A percentile compares a stretch with the other conserved stretches of the same genome.
These are phyloP conservation scores for Ananas comosus DNA, from an alignment of 176 grass and related monocot genomes.

Conservation along the genomic window DNA sequence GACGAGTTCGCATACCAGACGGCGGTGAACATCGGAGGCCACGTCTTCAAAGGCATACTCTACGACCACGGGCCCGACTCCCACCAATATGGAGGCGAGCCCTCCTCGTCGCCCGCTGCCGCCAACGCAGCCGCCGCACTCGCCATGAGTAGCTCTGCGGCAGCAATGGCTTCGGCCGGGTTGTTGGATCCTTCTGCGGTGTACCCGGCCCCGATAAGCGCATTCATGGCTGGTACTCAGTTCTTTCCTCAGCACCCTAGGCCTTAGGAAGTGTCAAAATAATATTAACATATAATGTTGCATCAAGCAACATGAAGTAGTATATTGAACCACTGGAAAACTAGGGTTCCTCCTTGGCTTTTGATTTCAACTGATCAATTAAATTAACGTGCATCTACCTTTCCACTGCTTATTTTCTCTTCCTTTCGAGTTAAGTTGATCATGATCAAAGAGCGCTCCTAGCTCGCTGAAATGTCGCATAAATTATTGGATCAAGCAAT, in stretches of 20 bases:
- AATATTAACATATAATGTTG: too few species aligned
- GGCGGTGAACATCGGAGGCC: conserved; percentile 79
- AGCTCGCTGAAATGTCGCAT: too few species aligned
- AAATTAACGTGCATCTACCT: too few species aligned
- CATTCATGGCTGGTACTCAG: conserved; percentile 52
- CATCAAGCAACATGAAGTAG: too few species aligned
- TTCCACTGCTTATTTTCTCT: too few species aligned
- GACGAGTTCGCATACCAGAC: conserved; percentile 95
- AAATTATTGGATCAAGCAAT: too few species aligned
- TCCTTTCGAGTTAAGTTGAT: too few species aligned
- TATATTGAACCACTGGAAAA: too few species aligned
- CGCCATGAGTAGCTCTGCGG: neutral
- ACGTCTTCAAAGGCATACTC: conserved; percentile 92
- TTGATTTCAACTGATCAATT: too few species aligned
- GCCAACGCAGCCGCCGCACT: conserved; percentile 1
- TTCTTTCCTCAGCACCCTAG: conserved; percentile 48
- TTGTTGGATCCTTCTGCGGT: conserved; percentile 24
- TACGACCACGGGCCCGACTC: conserved; percentile 73
- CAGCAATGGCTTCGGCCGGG: conserved; percentile 1
- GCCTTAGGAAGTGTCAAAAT: conserved; percentile 7
- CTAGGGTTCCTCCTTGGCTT: too few species aligned
- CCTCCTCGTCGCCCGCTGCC: conserved; percentile 21
- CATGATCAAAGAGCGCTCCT: too few species aligned
- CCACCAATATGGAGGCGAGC: neutral
- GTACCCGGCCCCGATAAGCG: conserved; percentile 36